These are phyloP conservation scores for Suhomyces sp. DNA, from an alignment of 805 yeast species.

Conservation along the genomic window DNA sequence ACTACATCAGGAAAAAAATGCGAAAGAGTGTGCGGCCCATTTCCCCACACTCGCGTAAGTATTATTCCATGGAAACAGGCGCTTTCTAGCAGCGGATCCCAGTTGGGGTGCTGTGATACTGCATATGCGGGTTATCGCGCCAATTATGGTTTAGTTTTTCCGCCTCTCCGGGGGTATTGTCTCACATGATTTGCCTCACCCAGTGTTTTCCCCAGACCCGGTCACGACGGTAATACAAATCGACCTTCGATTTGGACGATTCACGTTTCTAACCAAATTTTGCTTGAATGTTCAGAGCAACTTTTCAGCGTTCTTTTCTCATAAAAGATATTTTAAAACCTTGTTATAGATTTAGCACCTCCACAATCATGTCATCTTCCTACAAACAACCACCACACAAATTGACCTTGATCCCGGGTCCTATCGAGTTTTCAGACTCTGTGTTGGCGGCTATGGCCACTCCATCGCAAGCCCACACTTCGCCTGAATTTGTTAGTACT, in stretches of 20 bases:
- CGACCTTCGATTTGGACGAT: neutral
- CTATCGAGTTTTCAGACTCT: constrained; percentile 76
- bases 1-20: neutral
- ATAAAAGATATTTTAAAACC: neutral
- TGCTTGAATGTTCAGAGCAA: neutral
- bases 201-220: neutral
- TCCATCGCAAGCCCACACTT: constrained; percentile 86
- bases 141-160: neutral
- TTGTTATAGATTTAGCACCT: neutral
- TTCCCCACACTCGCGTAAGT: neutral
- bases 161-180: neutral
- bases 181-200: neutral
- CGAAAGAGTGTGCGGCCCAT: neutral
- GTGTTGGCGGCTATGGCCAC: constrained; percentile 79
- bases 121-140: neutral
- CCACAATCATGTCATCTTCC: constrained; percentile 28
- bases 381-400: constrained; percentile 43
- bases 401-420: constrained; percentile 75
- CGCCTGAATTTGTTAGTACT: constrained; percentile 73
- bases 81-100: neutral
- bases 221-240: neutral
- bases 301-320: neutral
- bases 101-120: neutral
- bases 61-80: neutral
- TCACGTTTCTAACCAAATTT: neutral